Evolutionary conservation across 768 basidiomycete species (phyloP).

Genomic region (Boletales sp.): DNA sequence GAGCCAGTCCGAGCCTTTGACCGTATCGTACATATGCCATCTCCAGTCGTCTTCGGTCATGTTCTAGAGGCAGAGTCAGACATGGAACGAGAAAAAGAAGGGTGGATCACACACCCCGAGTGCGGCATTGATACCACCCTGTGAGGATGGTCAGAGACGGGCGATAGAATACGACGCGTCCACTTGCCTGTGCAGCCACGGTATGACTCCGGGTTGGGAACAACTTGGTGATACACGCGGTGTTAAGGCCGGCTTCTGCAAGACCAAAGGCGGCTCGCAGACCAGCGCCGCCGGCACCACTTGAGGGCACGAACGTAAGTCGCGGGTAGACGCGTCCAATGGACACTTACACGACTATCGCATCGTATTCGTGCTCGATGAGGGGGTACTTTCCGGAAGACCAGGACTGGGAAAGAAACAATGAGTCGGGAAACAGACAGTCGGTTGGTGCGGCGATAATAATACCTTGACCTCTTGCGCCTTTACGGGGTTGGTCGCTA

Average conservation of each 20-base stretch:
- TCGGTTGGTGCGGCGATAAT: constrained; percentile 6
- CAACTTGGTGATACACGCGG: constrained; percentile 98
- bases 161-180: not conserved
- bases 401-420: constrained; percentile 50
- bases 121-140: constrained; percentile 98
- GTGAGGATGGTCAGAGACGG: constrained; percentile 12
- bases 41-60: constrained; percentile 99
- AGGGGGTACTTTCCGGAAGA: constrained; percentile 89
- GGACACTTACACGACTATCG: constrained; percentile 89
- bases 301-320: constrained; percentile 32
- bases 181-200: constrained; percentile 87
- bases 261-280: constrained; percentile 97
- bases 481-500: constrained; percentile 70
- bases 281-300: constrained; percentile 97
- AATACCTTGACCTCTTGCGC: constrained; percentile 79
- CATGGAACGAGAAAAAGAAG: constrained; percentile 4
- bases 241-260: constrained; percentile 97
- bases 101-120: constrained; percentile 63
- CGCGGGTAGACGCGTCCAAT: not conserved
- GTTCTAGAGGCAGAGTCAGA: constrained; percentile 49
- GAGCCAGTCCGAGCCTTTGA: constrained; percentile 99
- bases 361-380: constrained; percentile 99
- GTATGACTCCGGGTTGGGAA: constrained; percentile 99
- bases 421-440: constrained; percentile 1
- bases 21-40: constrained; percentile 98